phyloP scores from a whole-genome alignment of 108 stramenopile genomes.

The Cyclostephanos invisitatus region DNA sequence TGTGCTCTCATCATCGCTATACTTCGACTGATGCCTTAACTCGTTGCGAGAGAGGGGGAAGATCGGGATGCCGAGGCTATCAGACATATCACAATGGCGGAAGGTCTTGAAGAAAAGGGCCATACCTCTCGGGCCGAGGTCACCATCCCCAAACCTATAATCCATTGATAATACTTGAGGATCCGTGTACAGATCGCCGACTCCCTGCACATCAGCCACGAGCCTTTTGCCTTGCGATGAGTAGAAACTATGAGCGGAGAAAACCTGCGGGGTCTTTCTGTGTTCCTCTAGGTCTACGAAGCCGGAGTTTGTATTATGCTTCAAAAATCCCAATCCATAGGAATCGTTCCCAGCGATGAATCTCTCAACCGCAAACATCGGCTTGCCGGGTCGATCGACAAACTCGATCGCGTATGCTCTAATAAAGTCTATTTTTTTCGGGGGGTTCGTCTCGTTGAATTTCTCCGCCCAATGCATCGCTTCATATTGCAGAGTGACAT shows the following conservation, averaged over 20 bases:
- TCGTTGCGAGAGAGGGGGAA: slow-evolving; percentile 80
- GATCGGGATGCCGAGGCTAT: slow-evolving; percentile 67
- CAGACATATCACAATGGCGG: slow-evolving; percentile 57
- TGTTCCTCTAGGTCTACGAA: slow-evolving; percentile 73
- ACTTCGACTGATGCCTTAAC: slow-evolving; percentile 67
- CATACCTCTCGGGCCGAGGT: slow-evolving; percentile 83
- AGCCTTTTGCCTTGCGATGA: slow-evolving; percentile 72
- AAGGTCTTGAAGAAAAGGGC: slow-evolving; percentile 82
- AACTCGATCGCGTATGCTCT: slow-evolving; percentile 82
- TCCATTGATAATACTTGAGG: slow-evolving; percentile 78
- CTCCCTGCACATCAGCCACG: slow-evolving; percentile 89
- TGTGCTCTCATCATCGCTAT: slow-evolving; percentile 67
- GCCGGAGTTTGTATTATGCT: slow-evolving; percentile 86
- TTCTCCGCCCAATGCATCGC: slow-evolving; percentile 69
- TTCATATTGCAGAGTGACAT: slow-evolving; percentile 80
- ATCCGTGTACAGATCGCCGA: slow-evolving; percentile 89
- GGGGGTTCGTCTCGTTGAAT: slow-evolving; percentile 69
- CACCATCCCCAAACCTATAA: slow-evolving; percentile 83
- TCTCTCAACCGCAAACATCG: slow-evolving; percentile 81
- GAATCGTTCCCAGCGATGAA: slow-evolving; percentile 73
- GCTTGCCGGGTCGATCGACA: slow-evolving; percentile 59
- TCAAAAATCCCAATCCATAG: slow-evolving; percentile 77
- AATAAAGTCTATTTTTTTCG: slow-evolving; percentile 75
- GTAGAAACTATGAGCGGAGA: slow-evolving; percentile 81
- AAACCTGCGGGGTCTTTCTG: slow-evolving; percentile 82